Evolutionary conservation across 345 rosid genomes (phyloP).

Genomic region (Arabis alpina): DNA sequence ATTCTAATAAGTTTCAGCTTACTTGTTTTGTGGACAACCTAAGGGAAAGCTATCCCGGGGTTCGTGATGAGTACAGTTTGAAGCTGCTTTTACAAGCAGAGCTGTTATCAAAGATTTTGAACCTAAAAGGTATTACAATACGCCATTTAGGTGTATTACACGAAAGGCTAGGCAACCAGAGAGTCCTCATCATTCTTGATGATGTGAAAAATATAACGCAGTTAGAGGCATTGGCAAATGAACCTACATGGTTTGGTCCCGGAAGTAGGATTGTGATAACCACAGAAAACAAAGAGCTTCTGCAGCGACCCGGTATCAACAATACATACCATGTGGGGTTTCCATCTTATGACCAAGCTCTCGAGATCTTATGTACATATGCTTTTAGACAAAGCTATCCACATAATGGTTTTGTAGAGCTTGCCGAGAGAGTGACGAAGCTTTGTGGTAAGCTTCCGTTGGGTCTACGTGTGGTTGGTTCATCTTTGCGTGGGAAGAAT

Average conservation of each 20-base stretch:
- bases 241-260: constrained; percentile 7
- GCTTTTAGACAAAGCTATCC: not conserved
- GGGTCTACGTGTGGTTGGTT: constrained; percentile 7
- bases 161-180: not conserved
- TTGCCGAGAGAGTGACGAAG: not conserved
- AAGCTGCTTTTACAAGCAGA: constrained; percentile 2
- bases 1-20: not conserved
- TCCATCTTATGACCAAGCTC: not conserved
- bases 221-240: not conserved
- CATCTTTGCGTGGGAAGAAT: not conserved
- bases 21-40: constrained; percentile 11
- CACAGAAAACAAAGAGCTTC: constrained; percentile 1
- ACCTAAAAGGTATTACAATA: not conserved
- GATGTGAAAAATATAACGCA: not conserved
- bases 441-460: not conserved
- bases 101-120: not conserved
- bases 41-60: too few relatives aligned
- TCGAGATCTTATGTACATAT: not conserved
- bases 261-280: constrained; percentile 23
- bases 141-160: not conserved
- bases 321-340: not conserved
- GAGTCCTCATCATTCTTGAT: constrained; percentile 27
- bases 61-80: not conserved
- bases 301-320: not conserved
- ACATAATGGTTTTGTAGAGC: not conserved